Evolutionary conservation across 805 yeast genomes (phyloP), one percentile per base, ranked within the genome.

Genomic region (Wickerhamiella sergipiensis): DNA sequence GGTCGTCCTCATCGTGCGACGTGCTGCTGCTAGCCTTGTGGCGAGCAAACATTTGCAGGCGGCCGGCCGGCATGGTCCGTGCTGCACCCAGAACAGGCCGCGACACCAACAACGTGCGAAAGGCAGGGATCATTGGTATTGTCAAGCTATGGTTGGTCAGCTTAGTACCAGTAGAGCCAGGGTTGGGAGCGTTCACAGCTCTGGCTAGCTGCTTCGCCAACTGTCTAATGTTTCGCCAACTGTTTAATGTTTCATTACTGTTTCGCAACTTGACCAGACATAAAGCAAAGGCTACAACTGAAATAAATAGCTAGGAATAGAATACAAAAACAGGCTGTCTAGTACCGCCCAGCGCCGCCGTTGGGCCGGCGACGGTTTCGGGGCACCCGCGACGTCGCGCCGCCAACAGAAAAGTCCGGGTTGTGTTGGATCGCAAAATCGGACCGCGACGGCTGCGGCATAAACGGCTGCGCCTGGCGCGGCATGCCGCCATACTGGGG

Each of bases 341-440:
- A 36, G 40, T 36, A 17, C 40, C 19, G 19, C 3, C 10, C 18
- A 4, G 40, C 10, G 7, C 40, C 40, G 40, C 40, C 42, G 15
- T n/a, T 36, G 39, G 42, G 45, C n/a, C 24, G 17, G 12, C 53
- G 52, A 10, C 53, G 49, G 29, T 44, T 45, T 29, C 36, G 45
- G 2, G 23, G 29, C 7, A 43, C n/a, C 22, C 51, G 31, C 18
- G 15, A 7, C 26, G 53, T 48, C 39, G 45, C 22, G 6, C 38
- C 50, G 40, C 57, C 59, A 1, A 58, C 18, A 10, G 56, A 52
- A 50, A 58, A 58, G 49, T 58, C 61, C 1, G 61, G 61, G 45
- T 58, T 58, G 45, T 33, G 49, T 23, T 50, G 52, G 42, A 58
- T 46, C 6, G 55, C 60, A 8, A 58, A 26, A 17, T 58, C 61